Conservation (phyloP, 768 basidiomycete genomes). For the Rhizopogon roseolus region DNA sequence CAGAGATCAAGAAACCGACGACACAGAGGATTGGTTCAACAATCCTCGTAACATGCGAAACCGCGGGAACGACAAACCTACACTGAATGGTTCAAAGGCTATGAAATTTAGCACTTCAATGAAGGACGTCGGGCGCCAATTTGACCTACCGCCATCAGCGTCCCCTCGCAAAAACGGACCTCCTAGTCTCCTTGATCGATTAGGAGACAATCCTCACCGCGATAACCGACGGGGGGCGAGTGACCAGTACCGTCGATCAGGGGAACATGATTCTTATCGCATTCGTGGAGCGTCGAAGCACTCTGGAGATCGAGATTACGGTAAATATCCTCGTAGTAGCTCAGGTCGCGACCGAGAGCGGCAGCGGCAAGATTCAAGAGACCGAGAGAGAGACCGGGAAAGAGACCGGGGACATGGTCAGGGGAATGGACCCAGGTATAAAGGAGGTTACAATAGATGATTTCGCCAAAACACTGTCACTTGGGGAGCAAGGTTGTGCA, state of each 20-base stretch:
- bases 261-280: constrained; percentile 10
- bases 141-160: constrained; percentile 11
- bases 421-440: constrained; percentile 41
- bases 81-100: constrained; percentile 23
- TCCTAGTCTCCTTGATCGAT: constrained; percentile 32
- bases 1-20: constrained; percentile 47
- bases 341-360: constrained; percentile 12
- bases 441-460: constrained; percentile 36
- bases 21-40: constrained; percentile 59
- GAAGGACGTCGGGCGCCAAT: constrained; percentile 22
- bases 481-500: constrained; percentile 71
- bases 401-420: constrained; percentile 16
- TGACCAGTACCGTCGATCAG: neutral
- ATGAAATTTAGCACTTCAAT: constrained; percentile 32
- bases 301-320: constrained; percentile 8
- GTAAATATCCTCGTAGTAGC: constrained; percentile 9
- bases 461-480: constrained; percentile 35
- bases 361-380: constrained; percentile 13
- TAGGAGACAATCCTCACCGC: constrained; percentile 9
- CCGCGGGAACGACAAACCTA: constrained; percentile 15
- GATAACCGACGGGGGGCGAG: constrained; percentile 4
- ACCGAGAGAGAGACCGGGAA: constrained; percentile 17
- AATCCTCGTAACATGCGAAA: constrained; percentile 27
- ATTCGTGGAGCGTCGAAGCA: constrained; percentile 27
- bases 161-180: constrained; percentile 14